Evolutionary conservation across 2,329 filamentous ascomycete genomes (phyloP), one percentile per base, ranked within the genome.

Genomic region (Colletotrichum somersetense): DNA sequence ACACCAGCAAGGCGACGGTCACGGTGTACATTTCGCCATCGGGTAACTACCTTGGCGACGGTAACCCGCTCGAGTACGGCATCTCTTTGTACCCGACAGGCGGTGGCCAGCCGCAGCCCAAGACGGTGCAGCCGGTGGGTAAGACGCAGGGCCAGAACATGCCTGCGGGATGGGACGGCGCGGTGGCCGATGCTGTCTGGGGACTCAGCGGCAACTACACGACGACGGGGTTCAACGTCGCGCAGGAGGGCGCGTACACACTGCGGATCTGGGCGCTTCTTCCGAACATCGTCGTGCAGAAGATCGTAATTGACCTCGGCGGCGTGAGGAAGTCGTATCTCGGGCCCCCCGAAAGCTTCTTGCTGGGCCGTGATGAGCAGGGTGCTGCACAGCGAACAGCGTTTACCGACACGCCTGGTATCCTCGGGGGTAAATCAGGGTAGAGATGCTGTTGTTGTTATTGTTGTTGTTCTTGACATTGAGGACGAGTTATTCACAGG

Each of bases 321-420:
- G 88, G 88, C 7, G 83, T 89, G 2, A 79, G 87, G 66, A 78
- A 83, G 20, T 88, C 85, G 61, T 90, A 89, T 74, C 79, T 90
- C 2, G 88, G 88, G 0, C 88, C 88, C 5, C 88, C 87, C 0
- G 87, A 89, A 82, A 89, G 86, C 63, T 87, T 87, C 72, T 75
- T 85, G 14, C 77, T 85, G 1, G 84, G 84, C 0, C 77, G 82
- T 30, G 84, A 86, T 65, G 64, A 76, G 70, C 62, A 78, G 52
- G 84, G 83, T 10, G 68, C 61, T 20, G 81, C 81, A 67, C 79
- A 81, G 35, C 80, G 80, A 68, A 82, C 79, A 10, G 83, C 79
- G 55, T 85, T 85, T 75, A 76, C 78, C 56, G 76, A 64, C 20
- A 69, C 75, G 35, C 71, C 74, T 11, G 72, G 66, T 0, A 56